Base-by-base conservation (phyloP, 352 stramenopile species). In the Pythium phragmiticola region DNA sequence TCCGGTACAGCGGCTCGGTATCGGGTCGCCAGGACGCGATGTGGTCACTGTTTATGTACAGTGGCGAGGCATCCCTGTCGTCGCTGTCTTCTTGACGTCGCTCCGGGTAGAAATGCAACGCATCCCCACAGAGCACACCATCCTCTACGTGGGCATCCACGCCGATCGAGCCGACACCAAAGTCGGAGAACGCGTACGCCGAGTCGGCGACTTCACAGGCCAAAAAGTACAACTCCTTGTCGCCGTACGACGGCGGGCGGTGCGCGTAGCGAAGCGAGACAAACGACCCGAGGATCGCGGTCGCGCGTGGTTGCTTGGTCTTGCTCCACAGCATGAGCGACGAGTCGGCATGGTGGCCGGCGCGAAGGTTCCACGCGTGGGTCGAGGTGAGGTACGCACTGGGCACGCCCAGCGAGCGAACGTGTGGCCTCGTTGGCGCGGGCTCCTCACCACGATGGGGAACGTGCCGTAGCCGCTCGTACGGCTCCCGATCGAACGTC, bases 151-250 rank as follows among this genome's bases (percentile, higher is more conserved):
- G 66, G 39, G 76, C 57, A 7, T 89, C 81, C 26, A 47, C 65
- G 43, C 79, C 83, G 26, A 84, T 77, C 9, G 72, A 65, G 7
- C 82, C 84, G 6, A 89, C 78, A 11, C 72, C 82, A 55, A 78
- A 87, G 49, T 90, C 75, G 0, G 82, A 90, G 55, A 92, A 89
- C 5, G 71, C 61, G 55, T 89, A 92, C 58, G 80, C 63, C 3
- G 82, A 83, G 59, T 93, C 82, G 0, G 84, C 79, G 2, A 93
- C 65, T 45, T 93, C 84, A 42, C 66, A 82, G 0, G 84, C 82
- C 9, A 89, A 47, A 59, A 89, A 90, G 63, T 88, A 93, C n/a
- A 91, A 64, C 50, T 93, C 84, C 60, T 93, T 93, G 55, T 91
- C 84, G 4, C 84, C 82, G 49, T 90, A 90, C 6, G 74, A 84